Evolutionary conservation across 495 filamentous ascomycete species (phyloP), one percentile per base, ranked within the genome.

Genomic region (Daldinia bambusicola): DNA sequence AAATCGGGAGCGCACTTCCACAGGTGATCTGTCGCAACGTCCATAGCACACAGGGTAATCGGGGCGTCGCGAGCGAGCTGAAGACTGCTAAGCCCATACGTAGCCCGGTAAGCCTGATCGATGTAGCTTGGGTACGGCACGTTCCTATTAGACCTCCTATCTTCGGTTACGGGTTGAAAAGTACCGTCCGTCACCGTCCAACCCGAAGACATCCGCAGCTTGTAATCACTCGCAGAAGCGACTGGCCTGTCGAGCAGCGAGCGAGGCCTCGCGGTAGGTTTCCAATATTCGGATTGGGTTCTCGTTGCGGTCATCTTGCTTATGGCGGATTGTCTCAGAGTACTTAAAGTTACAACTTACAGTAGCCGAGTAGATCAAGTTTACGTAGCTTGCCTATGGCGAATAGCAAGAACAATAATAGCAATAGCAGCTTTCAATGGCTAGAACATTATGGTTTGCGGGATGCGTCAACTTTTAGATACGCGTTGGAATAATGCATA

Each of bases 141-240:
- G 34, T 77, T 66, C 43, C 50, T 69, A 56, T 69, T 76, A 7
- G 37, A 43, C 38, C 66, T 76, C 41, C 58, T 68, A 8, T 50
- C 38, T n/a, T 57, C 45, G n/a, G 70, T 66, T 20, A 74, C 40
- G 13, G 64, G 66, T 1, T 45, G 30, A n/a, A 9, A 75, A 2
- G 75, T 77, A 5, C 73, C 70, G 48, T 77, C 75, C 37, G 61
- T 64, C 10, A 77, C 6, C 4, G 70, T 75, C 75, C 75, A 77
- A 1, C 67, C 64, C 12, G 59, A 31, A 2, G 51, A 55, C 55
- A 75, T 58, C 13, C 67, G 73, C 9, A 77, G 2, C 6, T 31
- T 2, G 22, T 72, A 75, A 1, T 66, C 55, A 0, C 20, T 40
- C 8, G 18, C 0, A 3, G 37, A 16, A 3, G 53, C 55, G 6